Evolutionary conservation across 345 rosid species (phyloP), one percentile per base, ranked within the genome.

Genomic region (Alliaria petiolata): DNA sequence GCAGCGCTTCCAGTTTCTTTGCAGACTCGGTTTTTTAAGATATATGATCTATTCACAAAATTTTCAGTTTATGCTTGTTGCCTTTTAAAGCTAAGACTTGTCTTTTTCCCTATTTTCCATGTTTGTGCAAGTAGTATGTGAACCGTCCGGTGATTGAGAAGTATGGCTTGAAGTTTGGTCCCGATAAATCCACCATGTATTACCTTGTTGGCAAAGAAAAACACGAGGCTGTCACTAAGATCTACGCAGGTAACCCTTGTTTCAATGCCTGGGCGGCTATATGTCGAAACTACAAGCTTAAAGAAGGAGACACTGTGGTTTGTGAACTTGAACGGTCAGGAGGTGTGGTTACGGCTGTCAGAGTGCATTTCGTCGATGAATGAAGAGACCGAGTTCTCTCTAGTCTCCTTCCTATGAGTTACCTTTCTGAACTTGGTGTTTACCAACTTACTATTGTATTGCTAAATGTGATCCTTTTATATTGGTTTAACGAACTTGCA

Each of bases 271-370:
- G 73, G 78, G 34, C 40, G 1, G 34, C 0, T 42, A 0, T 75
- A n/a, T 59, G 73, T 60, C 47, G 57, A 9, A 60, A 4, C 62
- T 7, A 60, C 16, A 34, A 75, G 9, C 40, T 67, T 13, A 25
- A 65, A 4, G 5, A 4, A 8, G 73, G 68, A 31, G 78, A 67
- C 63, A 10, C 1, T 6, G 52, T 75, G 11, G 69, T 75, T 13
- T 75, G 69, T 17, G 78, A 75, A 19, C 54, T 75, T 13, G 78
- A 60, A 60, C 40, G 30, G 35, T 42, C 78, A 14, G 25, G 25
- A 20, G 63, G 19, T 43, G 19, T 75, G 6, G 78, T 75, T 1
- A 34, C 56, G 1, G 57, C 62, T 34, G 49, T 66, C 4, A n/a
- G 78, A 58, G 0, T 74, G 5, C 78, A 74, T 31, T 30, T 66